These are phyloP conservation scores for Viola odorata DNA, from an alignment of 345 rosid genomes.

Conservation along the genomic window DNA sequence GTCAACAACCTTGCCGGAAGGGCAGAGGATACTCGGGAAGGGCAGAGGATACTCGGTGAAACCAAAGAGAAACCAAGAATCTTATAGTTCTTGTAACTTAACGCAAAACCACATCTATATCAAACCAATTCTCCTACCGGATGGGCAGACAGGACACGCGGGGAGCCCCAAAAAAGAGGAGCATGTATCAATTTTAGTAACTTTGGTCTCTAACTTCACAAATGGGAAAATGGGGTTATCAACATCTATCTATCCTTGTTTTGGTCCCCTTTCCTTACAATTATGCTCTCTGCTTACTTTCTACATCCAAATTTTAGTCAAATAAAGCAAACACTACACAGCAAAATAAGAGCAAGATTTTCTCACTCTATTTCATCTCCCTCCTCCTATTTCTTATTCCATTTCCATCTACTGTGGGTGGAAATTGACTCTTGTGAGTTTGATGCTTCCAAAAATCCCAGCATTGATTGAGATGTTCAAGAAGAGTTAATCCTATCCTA, in stretches of 20 bases:
- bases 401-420: conserved; percentile 36
- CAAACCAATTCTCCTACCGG: no score
- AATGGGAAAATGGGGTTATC: neutral
- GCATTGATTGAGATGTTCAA: conserved; percentile 42
- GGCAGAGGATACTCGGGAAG: no score
- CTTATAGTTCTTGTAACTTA: no score
- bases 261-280: neutral
- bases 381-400: conserved; percentile 21
- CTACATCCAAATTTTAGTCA: neutral
- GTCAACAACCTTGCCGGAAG: no score
- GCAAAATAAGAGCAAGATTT: neutral
- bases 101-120: no score
- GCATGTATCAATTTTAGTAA: conserved; percentile 3
- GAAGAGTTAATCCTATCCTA: conserved; percentile 16
- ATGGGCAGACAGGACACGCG: no score
- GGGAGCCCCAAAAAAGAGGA: no score
- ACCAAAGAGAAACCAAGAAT: no score
- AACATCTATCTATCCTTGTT: neutral
- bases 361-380: conserved; percentile 21
- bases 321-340: conserved; percentile 1
- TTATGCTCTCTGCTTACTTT: neutral
- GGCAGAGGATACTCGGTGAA: no score
- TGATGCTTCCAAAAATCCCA: conserved; percentile 31
- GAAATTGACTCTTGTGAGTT: conserved; percentile 59
- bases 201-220: neutral